Evolutionary conservation across 345 rosid genomes (phyloP).

Genomic region (Euclidium syriacum): DNA sequence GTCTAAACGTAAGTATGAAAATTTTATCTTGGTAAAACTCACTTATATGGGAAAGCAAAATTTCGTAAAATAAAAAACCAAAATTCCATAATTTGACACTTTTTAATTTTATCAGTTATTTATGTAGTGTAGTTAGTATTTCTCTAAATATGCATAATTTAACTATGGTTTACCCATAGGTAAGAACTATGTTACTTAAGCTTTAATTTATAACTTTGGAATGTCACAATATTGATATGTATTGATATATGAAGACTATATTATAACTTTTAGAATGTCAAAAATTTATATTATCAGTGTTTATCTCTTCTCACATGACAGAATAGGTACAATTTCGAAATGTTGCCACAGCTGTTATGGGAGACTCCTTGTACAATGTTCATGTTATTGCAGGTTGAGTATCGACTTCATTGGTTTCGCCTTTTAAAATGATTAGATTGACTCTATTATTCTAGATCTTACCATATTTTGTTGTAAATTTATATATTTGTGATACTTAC

Average conservation of each 20-base stretch:
- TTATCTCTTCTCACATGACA: conserved; percentile 16
- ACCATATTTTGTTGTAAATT: not conserved
- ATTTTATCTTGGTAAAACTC: not conserved
- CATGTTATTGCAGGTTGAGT: conserved; percentile 35
- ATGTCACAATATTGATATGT: not conserved
- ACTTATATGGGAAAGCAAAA: not conserved
- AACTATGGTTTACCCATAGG: not conserved
- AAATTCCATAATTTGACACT: not conserved
- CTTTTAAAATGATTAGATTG: not conserved
- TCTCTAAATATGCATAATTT: not conserved
- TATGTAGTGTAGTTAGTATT: not conserved
- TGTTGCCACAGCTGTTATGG: conserved; percentile 46
- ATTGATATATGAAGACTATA: not conserved
- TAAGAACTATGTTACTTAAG: not conserved
- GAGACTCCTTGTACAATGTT: conserved; percentile 21
- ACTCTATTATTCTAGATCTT: not conserved
- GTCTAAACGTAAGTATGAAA: not conserved
- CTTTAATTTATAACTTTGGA: not conserved
- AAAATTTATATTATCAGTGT: not conserved
- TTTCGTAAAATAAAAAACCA: not conserved
- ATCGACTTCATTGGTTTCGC: conserved; percentile 9
- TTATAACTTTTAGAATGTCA: not conserved
- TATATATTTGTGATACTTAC: not conserved
- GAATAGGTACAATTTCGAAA: conserved; percentile 24
- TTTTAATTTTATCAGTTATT: not conserved